These are phyloP conservation scores for Taphrina wiesneri DNA, from an alignment of 1,139 yeast species.

Conservation along the genomic window DNA sequence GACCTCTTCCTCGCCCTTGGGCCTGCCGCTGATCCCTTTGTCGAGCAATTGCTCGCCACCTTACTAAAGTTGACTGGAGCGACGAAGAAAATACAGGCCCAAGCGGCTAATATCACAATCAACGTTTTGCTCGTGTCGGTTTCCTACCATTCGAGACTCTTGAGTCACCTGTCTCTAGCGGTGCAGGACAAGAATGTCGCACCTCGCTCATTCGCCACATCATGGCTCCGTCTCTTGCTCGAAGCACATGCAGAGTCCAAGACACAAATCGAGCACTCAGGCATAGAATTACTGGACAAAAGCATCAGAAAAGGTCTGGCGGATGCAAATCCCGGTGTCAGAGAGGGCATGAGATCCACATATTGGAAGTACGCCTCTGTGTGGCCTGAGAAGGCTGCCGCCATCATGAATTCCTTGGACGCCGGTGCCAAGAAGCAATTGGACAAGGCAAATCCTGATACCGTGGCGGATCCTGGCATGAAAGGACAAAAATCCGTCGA, in stretches of 20 bases:
- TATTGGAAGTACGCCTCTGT: conserved; percentile 67
- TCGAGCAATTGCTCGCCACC: conserved; percentile 61
- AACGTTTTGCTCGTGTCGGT: conserved; percentile 61
- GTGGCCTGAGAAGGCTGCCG: conserved; percentile 51
- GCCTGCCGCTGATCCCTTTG: conserved; percentile 57
- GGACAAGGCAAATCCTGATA: conserved; percentile 56
- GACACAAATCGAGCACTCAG: conserved; percentile 46
- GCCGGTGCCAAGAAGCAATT: conserved; percentile 57
- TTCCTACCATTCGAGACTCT: conserved; percentile 56
- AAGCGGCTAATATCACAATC: conserved; percentile 69
- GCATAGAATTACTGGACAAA: conserved; percentile 55
- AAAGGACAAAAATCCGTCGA: background rate
- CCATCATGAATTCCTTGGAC: conserved; percentile 50
- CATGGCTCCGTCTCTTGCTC: conserved; percentile 66
- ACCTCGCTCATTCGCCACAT: conserved; percentile 68
- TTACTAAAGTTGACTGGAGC: conserved; percentile 67
- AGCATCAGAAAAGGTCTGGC: conserved; percentile 62
- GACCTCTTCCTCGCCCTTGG: conserved; percentile 62
- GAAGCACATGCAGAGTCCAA: conserved; percentile 51
- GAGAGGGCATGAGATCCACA: conserved; percentile 71
- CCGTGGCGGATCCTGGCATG: conserved; percentile 1
- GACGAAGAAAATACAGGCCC: conserved; percentile 76
- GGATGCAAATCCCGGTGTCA: conserved; percentile 79
- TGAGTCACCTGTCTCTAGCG: conserved; percentile 57
- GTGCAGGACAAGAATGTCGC: conserved; percentile 67